phyloP scores from a whole-genome alignment of 225 moss, liverwort and hornwort genomes.

The Polytrichum formosum region DNA sequence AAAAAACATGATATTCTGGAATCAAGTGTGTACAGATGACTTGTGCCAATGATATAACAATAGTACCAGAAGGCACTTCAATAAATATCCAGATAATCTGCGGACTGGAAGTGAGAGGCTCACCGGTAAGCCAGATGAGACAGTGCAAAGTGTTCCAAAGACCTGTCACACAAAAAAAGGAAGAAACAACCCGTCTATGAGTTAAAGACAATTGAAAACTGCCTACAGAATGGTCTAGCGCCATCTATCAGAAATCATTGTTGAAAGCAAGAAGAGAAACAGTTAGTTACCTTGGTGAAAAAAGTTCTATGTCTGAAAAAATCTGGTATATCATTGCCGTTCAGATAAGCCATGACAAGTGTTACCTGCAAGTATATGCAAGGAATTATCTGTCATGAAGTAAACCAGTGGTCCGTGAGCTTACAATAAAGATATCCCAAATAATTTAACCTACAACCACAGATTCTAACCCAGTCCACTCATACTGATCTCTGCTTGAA shows the following conservation, averaged over 20 bases:
- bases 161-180: conserved; percentile 36
- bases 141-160: conserved; percentile 76
- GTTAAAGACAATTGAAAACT: conserved; percentile 8
- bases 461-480: no score
- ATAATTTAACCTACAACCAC: no score
- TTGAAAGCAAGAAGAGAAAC: conserved; percentile 6
- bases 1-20: no score
- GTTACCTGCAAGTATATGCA: conserved; percentile 55
- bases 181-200: no score
- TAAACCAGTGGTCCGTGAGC: background rate
- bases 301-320: conserved; percentile 67
- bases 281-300: conserved; percentile 58
- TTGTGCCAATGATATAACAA: no score
- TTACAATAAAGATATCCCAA: no score
- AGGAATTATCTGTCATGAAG: background rate
- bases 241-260: conserved; percentile 5
- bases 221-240: background rate
- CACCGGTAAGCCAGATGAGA: conserved; percentile 85
- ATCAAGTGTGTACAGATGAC: no score
- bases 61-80: no score
- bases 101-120: conserved; percentile 6
- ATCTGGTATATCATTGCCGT: conserved; percentile 83
- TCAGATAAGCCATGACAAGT: conserved; percentile 84
- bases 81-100: no score
- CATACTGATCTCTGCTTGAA: background rate